Evolutionary conservation across 116 monocot genomes (phyloP).

Genomic region (Iris pallida): DNA sequence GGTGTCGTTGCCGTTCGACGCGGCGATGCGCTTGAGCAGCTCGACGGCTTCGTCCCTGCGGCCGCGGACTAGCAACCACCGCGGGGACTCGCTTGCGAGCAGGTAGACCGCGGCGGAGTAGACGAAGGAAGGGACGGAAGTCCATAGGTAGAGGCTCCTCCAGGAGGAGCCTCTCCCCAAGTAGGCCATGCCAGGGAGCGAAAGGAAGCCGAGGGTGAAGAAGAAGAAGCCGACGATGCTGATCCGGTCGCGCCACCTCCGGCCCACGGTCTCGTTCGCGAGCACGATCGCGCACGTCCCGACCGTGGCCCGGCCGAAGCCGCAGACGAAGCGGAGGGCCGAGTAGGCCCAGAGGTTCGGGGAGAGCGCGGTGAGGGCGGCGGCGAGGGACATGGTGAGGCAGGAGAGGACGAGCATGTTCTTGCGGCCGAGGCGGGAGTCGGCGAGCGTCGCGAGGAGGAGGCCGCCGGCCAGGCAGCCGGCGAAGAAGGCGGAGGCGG

Average conservation of each 20-base stretch:
- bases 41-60: constrained; percentile 52
- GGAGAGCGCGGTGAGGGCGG: constrained; percentile 31
- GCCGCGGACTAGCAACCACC: constrained; percentile 71
- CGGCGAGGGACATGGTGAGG: constrained; percentile 41
- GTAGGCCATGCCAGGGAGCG: constrained; percentile 65
- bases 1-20: constrained; percentile 11
- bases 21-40: constrained; percentile 31
- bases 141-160: constrained; percentile 60
- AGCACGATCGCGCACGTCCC: constrained; percentile 62
- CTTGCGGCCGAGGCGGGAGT: constrained; percentile 69
- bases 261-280: constrained; percentile 55
- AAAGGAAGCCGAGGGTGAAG: constrained; percentile 75
- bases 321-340: constrained; percentile 38
- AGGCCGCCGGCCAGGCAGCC: constrained; percentile 49
- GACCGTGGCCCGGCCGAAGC: constrained; percentile 60
- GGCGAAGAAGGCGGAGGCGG: constrained; percentile 41
- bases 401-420: constrained; percentile 54
- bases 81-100: constrained; percentile 47
- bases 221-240: constrained; percentile 47
- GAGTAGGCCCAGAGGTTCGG: constrained; percentile 59
- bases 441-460: constrained; percentile 55
- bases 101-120: constrained; percentile 21
- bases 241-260: constrained; percentile 47
- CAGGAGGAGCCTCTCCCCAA: constrained; percentile 35
- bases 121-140: constrained; percentile 38